Base-by-base conservation (phyloP, 257 asterid species). In the Lycium ferocissimum region DNA sequence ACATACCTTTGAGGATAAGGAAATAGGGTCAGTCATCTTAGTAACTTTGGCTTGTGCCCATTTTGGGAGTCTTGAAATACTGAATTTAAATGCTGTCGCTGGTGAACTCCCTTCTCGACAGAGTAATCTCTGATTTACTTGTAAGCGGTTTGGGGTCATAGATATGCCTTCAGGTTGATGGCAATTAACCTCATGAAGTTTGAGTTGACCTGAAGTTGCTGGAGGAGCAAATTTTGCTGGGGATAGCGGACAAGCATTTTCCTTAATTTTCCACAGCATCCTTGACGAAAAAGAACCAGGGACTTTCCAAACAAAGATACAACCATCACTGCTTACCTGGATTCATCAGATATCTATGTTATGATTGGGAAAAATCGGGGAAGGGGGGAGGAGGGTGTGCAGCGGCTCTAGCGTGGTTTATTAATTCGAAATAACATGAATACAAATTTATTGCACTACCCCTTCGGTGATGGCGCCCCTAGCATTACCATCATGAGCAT, bases 301-400 rank as follows among this genome's bases (percentile, higher is more conserved):
- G 83, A 93, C 88, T 86, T 90, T 92, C 97, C 97, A 93, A 45
- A 93, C 88, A 86, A 93, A 92, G 83, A 93, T 91, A 86, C 95
- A 93, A 80, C 96, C 91, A 81, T 93, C 94, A 26, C 90, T 86
- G 72, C 90, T 89, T 76, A 92, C 96, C 97, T 93, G 90, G 85
- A 88, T 65, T 53, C 80, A 82, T 80, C 85, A 83, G 86, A 45
- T 87, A 86, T 84, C 81, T 35, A 26, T 11, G 58, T 20, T 47
- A 73, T 20, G 12, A 73, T 20, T 12, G 81, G 38, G 61, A 75
- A 11, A 54, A 26, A 26, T 26, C 33, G 33, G 33, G 33, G 33
- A 26, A 26, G 33, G 33, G 33, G 33, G 33, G 33, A 26, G 33
- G 33, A 26, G 33, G 33, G 43, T 73, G 20, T 73, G 40, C 10